Evolutionary conservation across 371 early-diverging fungal species (phyloP), one percentile per base, ranked within the genome.

Genomic region (Choanephora cucurbitarum): DNA sequence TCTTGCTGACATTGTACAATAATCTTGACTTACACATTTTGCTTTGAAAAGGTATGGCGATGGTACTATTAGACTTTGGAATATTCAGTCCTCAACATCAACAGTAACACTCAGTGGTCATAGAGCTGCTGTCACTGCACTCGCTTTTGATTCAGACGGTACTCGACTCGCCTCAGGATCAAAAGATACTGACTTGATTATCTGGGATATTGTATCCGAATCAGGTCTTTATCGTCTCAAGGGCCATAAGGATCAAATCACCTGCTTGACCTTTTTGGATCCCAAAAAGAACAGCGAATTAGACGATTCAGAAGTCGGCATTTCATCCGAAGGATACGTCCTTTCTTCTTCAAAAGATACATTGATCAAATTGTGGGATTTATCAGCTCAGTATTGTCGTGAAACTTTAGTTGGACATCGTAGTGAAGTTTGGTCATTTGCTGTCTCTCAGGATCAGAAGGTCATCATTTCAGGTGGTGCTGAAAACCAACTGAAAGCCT

Each of bases 191-290:
- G 94, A 96, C 67, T 61, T 98, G 22, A 89, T 98, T 61, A 68
- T 96, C 28, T 98, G 98, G 98, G 97, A 98, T 68, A 81, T 96
- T 11, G 86, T 96, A 22, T 89, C 88, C 18, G 97, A 96, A 69
- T 77, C 83, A 28, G 98, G 98, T 24, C 69, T 94, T 55, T 91
- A 83, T 70, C 78, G 97, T 53, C 80, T 98, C 50, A 87, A 89
- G 39, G 98, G 98, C 5, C 97, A 97, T 73, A 93, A 92, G 68
- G 96, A 96, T 69, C 90, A 92, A 70, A 79, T 98, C 49, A 95
- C 97, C 3, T 83, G 73, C 1, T 56, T 90, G 5, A 55, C 52
- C 2, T 89, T 90, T 58, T 57, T 90, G 47, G 41, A 62, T 14
- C 49, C 61, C 31, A 49, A 71, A 32, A 33, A 58, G 23, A 52